These are phyloP conservation scores for Moesziomyces sp. DNA, from an alignment of 1,284 basidiomycete genomes.

Conservation along the genomic window DNA sequence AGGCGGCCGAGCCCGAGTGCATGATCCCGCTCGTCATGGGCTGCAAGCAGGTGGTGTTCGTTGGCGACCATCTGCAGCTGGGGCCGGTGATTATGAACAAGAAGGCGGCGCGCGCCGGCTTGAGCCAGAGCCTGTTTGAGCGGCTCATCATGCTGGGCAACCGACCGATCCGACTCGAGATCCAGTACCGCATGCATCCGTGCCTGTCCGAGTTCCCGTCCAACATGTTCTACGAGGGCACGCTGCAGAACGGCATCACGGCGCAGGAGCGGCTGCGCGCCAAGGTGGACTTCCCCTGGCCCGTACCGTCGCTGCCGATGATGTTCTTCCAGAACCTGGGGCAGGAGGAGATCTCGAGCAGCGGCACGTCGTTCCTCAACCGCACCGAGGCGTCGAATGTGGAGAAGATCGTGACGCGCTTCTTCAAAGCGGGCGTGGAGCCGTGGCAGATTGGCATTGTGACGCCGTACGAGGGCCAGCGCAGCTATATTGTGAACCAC, in stretches of 20 bases:
- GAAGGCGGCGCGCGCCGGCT: constrained; percentile 95
- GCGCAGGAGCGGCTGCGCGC: constrained; percentile 95
- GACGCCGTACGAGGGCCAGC: constrained; percentile 98
- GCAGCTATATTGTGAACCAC: constrained; percentile 98
- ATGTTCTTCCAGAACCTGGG: constrained; percentile 99
- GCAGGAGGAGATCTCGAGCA: constrained; percentile 98
- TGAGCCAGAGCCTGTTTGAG: constrained; percentile 97
- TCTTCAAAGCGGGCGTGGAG: constrained; percentile 97
- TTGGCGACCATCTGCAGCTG: constrained; percentile 96
- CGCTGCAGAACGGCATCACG: constrained; percentile 97
- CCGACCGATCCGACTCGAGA: constrained; percentile 95
- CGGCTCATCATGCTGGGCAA: constrained; percentile 94
- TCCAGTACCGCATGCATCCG: constrained; percentile 99
- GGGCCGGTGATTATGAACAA: constrained; percentile 99
- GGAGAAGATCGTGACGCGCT: constrained; percentile 99
- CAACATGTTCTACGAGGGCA: constrained; percentile 99
- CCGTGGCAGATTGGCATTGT: constrained; percentile 97
- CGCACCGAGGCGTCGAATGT: constrained; percentile 98
- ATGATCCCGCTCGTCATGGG: constrained; percentile 99
- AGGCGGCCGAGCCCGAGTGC: constrained; percentile 97
- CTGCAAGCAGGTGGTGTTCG: constrained; percentile 95
- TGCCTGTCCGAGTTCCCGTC: constrained; percentile 98
- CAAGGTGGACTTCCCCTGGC: constrained; percentile 99
- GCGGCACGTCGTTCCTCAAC: constrained; percentile 98
- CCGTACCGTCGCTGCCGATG: constrained; percentile 96